Base-by-base conservation (phyloP, 2,329 filamentous ascomycete genomes). In the Aspergillus sp. region DNA sequence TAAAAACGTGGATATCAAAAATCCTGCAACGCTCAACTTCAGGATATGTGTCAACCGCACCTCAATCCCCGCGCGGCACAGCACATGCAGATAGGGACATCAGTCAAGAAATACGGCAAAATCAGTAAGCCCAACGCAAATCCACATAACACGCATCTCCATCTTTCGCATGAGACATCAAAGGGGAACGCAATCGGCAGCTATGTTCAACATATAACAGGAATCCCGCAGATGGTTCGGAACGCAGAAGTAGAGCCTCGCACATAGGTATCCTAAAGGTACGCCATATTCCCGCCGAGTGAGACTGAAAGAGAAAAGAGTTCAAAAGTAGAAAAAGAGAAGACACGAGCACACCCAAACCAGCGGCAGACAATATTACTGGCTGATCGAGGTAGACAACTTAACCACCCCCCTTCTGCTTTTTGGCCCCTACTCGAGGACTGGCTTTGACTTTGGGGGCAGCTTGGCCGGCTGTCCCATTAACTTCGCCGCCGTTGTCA, bases 401-500 rank as follows among this genome's bases (percentile, higher is more conserved):
- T 71, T 65, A 77, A 57, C 72, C 65, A 50, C 73, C 72, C 41
- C 76, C 80, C 66, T 81, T 82, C 65, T 81, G 80, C 64, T 80
- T 73, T 65, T 82, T 82, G 9, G 74, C 76, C 30, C 76, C 74
- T 30, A 80, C 76, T 57, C 79, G 73, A 47, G 80, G 79, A 63
- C 79, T 82, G 53, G 79, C 74, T 65, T 81, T 82, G 47, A 80
- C 76, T 68, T 82, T 82, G 53, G 67, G 68, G 15, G 72, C 64
- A 53, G 70, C 76, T 28, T 69, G 67, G 17, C 69, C 62, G 15
- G 65, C 74, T 36, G 74, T 68, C 36, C 80, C 79, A 62, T 87
- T 87, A 54, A 85, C 78, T 60, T 85, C 81, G 25, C 66, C 70
- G 45, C 63, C 68, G 51, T 73, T 78, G 48, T 85, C 85, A 50